Base-by-base conservation (phyloP, 331 rosid species). In the Pyrus hybrid region DNA sequence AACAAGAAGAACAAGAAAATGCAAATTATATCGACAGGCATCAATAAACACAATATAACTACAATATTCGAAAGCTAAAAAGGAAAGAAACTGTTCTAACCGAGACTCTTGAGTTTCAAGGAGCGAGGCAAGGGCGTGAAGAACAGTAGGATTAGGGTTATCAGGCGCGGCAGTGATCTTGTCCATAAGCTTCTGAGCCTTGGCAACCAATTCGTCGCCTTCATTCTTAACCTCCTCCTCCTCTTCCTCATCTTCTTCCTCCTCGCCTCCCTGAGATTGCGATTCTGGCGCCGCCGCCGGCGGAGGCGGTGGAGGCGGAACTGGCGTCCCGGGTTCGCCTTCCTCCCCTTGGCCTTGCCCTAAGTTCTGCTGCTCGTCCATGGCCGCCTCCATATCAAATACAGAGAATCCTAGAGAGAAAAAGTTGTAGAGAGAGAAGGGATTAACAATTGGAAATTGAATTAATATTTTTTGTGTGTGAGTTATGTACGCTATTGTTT, bases 111-210 rank as follows among this genome's bases (percentile, higher is more conserved):
- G 93, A 0, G 85, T 83, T 85, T 95, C 97, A 13, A 95, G 89
- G 63, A 95, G 85, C 8, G 99, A 84, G 1, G 97, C 96, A 28
- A 95, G 90, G 21, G 99, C 93, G 30, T 95, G 99, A 5, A 95
- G 92, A 14, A 83, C 88, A 33, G 81, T 67, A 29, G 93, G 83
- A 49, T 81, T 91, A 81, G 99, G 98, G 86, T 91, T 92, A 53
- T 92, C 96, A 53, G 93, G 87, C 35, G 96, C 66, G 2, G 91
- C 74, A 68, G 90, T 92, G 67, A 89, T 85, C 87, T 85, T 92
- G 22, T 92, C 97, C 93, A 92, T 95, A 54, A 90, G 87, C 81
- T 82, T 89, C 80, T 85, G 87, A 74, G 92, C 98, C 88, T 83
- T 91, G 4, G 84, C 80, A 57, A 92, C 62, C 81, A 95, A 79